Base-by-base conservation (phyloP, 345 rosid species). In the Camelina laxa region DNA sequence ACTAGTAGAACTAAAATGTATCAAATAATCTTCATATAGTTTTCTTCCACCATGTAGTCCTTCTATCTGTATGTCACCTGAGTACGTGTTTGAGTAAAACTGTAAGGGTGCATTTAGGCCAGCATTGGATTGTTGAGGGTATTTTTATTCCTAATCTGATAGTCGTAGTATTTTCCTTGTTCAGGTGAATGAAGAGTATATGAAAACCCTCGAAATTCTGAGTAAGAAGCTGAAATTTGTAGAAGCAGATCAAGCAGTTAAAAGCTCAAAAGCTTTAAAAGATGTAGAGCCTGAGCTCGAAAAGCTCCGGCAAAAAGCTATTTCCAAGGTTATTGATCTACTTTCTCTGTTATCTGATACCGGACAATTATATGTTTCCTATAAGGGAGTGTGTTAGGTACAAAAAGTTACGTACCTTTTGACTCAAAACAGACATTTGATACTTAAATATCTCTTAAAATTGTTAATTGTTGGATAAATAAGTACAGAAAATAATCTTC, bases 261-360 rank as follows among this genome's bases (percentile, higher is more conserved):
- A 85, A 80, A 82, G 85, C 65, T 88, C 99, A 60, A 92, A 90
- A 82, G 96, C 98, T 48, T 85, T 95, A 48, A 95, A 87, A 83
- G 99, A 95, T 80, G 97, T 95, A 72, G 92, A 90, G 60, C 99
- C 97, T 17, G 99, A 95, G 84, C 98, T 95, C 68, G 98, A 92
- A 82, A 92, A 90, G 84, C 91, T 95, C 35, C 83, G 98, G 73
- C 97, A 92, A 77, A 95, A 90, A 82, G 97, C 98, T 62, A 89
- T 95, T 79, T 85, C 98, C 14, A 95, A 92, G 98, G 99, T 95
- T 63, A 63, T 67, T 64, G 31, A 64, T 62, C 79, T 62, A 30
- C 54, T 35, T 39, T 60, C 54, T 75, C 33, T 48, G 24, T 65
- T 45, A 20, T 60, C 2, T 70, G 56, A 41, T 42, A 62, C 47